Conservation (phyloP, 495 filamentous ascomycete species). For the Aspergillus ellipticus region DNA sequence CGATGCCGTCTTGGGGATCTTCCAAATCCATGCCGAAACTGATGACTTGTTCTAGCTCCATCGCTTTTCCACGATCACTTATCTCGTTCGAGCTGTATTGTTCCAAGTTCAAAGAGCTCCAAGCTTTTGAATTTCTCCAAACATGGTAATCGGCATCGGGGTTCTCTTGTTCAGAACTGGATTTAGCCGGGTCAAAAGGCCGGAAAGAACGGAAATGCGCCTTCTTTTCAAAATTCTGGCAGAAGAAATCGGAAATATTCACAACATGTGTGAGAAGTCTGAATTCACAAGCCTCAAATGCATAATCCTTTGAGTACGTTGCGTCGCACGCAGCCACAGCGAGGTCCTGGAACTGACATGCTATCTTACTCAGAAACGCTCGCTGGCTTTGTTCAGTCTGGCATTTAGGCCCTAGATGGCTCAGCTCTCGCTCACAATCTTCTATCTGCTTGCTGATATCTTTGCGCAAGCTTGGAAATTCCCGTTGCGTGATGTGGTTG, state of each 20-base stretch:
- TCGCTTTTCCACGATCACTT: no score
- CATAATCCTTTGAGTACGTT: neutral
- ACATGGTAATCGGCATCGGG: no score
- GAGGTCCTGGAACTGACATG: neutral
- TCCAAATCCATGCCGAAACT: neutral
- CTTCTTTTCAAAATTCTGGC: neutral
- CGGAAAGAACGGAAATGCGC: neutral
- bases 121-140: neutral
- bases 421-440: neutral
- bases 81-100: neutral
- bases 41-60: neutral
- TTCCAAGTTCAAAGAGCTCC: neutral
- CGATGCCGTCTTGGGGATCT: constrained; percentile 16
- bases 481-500: neutral
- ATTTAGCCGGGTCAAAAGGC: neutral
- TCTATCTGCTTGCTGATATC: neutral
- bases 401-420: neutral
- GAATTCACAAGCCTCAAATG: neutral
- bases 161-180: neutral
- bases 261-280: neutral
- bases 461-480: neutral
- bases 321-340: neutral
- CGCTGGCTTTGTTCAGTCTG: neutral
- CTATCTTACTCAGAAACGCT: neutral
- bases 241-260: neutral